phyloP scores from a whole-genome alignment of 257 asterid species.

The Solanum acaule region DNA sequence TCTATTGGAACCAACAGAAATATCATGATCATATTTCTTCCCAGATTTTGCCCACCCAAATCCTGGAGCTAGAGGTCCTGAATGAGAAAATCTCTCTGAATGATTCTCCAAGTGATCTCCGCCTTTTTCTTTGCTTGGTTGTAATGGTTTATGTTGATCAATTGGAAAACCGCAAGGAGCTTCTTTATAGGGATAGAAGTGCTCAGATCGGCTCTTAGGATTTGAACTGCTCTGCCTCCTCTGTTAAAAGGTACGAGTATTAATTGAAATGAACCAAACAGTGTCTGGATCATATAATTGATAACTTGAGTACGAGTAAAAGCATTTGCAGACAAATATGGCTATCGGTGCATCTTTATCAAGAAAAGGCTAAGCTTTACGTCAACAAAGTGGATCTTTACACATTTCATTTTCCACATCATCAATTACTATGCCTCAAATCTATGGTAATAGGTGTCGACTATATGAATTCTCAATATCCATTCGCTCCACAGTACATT shows the following conservation, averaged over 20 bases:
- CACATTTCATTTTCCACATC: background rate
- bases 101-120: constrained; percentile 24
- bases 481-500: background rate
- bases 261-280: background rate
- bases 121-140: constrained; percentile 16
- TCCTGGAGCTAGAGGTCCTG: constrained; percentile 66
- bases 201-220: constrained; percentile 33
- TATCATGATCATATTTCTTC: constrained; percentile 27
- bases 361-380: background rate
- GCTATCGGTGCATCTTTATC: background rate
- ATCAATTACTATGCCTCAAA: background rate
- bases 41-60: constrained; percentile 32
- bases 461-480: background rate
- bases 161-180: constrained; percentile 20
- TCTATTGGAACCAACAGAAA: constrained; percentile 17
- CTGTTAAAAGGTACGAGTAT: constrained; percentile 20
- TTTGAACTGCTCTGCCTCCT: constrained; percentile 39
- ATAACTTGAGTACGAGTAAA: background rate
- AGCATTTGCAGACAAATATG: background rate
- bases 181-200: constrained; percentile 27
- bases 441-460: background rate
- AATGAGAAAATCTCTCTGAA: constrained; percentile 30
- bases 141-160: constrained; percentile 24
- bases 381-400: background rate
- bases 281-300: background rate